Conservation (phyloP, 2,329 filamentous ascomycete genomes). For the Fusarium bactridioides region DNA sequence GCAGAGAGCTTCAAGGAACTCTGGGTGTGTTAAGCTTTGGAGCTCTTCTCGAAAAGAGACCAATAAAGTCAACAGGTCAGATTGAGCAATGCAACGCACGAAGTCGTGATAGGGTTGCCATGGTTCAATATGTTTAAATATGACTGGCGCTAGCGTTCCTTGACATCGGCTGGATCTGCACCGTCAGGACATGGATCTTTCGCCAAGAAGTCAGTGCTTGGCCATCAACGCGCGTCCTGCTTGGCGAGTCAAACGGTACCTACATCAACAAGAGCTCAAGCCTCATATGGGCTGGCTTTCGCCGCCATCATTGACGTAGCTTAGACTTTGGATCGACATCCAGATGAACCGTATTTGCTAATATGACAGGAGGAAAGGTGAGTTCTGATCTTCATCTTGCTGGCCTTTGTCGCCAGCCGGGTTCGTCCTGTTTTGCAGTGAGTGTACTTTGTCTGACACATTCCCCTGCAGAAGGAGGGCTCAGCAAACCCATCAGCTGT, state of each 20-base stretch:
- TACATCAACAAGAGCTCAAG: conserved; percentile 41
- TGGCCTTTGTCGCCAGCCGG: conserved; percentile 6
- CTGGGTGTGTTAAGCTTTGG: background rate
- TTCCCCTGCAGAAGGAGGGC: conserved; percentile 37
- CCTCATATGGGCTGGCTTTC: conserved; percentile 36
- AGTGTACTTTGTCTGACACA: conserved; percentile 31
- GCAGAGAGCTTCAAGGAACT: background rate
- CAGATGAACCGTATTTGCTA: conserved; percentile 34
- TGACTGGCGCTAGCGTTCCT: conserved; percentile 39
- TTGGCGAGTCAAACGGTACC: conserved; percentile 41
- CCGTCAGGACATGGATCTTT: conserved; percentile 40
- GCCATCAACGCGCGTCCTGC: conserved; percentile 44
- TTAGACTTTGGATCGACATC: conserved; percentile 33
- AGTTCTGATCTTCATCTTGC: conserved; percentile 27
- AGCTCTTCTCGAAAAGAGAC: background rate
- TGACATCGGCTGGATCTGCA: conserved; percentile 42
- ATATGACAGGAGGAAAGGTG: conserved; percentile 43
- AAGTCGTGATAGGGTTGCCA: conserved; percentile 41
- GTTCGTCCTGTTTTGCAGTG: conserved; percentile 6
- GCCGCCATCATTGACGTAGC: conserved; percentile 33
- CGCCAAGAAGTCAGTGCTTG: conserved; percentile 42
- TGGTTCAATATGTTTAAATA: conserved; percentile 40
- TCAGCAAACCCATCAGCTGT: conserved; percentile 46
- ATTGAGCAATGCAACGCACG: conserved; percentile 20
- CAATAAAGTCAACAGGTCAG: conserved; percentile 6